Base-by-base conservation (phyloP, 768 basidiomycete genomes). In the Auricularia cornea region DNA sequence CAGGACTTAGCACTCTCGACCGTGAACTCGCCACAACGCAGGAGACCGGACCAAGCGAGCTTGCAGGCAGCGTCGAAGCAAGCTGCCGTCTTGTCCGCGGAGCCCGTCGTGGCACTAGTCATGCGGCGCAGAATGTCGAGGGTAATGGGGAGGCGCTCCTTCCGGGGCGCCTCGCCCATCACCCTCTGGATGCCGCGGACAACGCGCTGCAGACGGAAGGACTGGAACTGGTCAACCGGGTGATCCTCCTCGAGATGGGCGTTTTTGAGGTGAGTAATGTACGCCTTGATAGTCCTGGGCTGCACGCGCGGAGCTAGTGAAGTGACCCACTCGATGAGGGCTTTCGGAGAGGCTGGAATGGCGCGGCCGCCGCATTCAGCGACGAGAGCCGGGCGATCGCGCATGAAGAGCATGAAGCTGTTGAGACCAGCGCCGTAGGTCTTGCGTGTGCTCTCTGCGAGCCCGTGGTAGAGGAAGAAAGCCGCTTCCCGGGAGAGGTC, bases 191-290 rank as follows among this genome's bases (percentile, higher is more conserved):
- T 75, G 8, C 76, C 75, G 0, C 73, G 64, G 54, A 77, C 66
- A 35, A 76, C 61, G 1, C 71, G 66, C 31, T 70, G 70, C 11
- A 75, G 61, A 2, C 68, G 67, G 2, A 69, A 68, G n/a, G 74
- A 73, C 33, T 73, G 64, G 41, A 68, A 70, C 2, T 69, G 67
- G 1, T 54, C 32, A 31, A 70, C 70, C 29, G 72, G 66, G n/a
- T 75, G 69, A 31, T 70, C 73, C 4, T 66, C 60, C 32, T 77
- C 71, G 52, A 72, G 56, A 56, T 77, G 76, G 63, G 73, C n/a
- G 51, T 52, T 60, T 12, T 65, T 65, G 33, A 75, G 59, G 28
- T 61, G 59, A 20, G 65, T 65, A 66, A 72, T 65, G 64, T 75
- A 73, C 0, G 29, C 57, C 59, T 72, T 71, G 64, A 75, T 73